Percentiles rank a stretch among this genome's conserved stretches.
Conservation (phyloP, 441 rosid species). For the Viola pubescens region DNA sequence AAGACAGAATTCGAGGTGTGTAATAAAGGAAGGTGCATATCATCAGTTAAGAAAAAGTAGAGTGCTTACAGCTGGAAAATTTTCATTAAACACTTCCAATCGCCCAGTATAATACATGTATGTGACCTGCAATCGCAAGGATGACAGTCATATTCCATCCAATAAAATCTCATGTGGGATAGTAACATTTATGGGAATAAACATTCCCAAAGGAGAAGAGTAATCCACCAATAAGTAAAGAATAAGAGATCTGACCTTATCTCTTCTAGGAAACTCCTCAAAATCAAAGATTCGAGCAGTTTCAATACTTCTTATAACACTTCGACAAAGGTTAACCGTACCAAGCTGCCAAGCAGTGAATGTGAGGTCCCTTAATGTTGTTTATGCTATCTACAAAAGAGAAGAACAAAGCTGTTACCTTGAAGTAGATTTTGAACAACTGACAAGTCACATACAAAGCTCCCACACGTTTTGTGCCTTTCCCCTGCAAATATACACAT, state of each 20-base stretch:
- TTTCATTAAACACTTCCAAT: conserved; percentile 95
- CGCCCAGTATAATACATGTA: conserved; percentile 98
- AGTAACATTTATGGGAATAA: background rate
- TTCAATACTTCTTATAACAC: conserved; percentile 96
- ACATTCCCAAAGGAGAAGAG: background rate
- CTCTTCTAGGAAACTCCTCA: conserved; percentile 91
- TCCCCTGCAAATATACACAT: conserved; percentile 50
- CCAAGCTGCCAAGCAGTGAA: conserved; percentile 63
- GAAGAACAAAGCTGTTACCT: conserved; percentile 36
- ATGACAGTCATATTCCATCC: conserved; percentile 8
- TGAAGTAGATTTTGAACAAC: conserved; percentile 86
- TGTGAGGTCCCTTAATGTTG: background rate
- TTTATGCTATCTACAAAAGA: background rate
- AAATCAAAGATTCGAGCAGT: conserved; percentile 93
- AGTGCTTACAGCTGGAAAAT: conserved; percentile 71
- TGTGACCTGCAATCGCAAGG: conserved; percentile 53
- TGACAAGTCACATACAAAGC: conserved; percentile 94
- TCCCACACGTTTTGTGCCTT: conserved; percentile 91
- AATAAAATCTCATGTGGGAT: background rate
- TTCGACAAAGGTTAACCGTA: conserved; percentile 89
- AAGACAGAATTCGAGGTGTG: no score
- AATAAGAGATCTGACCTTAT: conserved; percentile 44
- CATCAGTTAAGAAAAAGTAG: background rate
- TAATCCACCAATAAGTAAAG: background rate
- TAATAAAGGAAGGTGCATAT: no score